These are phyloP conservation scores for Claviceps purpurea DNA, from an alignment of 2,329 filamentous ascomycete genomes.

Conservation along the genomic window DNA sequence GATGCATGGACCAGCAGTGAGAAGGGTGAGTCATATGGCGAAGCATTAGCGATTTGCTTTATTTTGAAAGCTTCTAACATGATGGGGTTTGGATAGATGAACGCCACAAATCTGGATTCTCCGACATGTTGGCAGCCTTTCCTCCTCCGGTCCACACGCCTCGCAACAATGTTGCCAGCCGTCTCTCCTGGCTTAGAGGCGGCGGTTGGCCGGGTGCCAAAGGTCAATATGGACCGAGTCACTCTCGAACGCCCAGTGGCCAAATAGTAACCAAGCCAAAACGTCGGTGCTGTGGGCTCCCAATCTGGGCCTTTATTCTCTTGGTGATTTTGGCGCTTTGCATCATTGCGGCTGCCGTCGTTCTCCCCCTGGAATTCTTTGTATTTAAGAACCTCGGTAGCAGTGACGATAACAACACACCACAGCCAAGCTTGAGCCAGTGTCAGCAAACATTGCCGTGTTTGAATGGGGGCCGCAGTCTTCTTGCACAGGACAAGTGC, in stretches of 20 bases:
- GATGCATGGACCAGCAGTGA: constrained; percentile 35
- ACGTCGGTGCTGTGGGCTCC: constrained; percentile 71
- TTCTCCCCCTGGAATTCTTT: constrained; percentile 59
- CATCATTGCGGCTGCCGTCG: constrained; percentile 65
- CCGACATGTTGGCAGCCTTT: constrained; percentile 53
- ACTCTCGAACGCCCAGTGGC: constrained; percentile 6
- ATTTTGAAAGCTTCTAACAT: constrained; percentile 1
- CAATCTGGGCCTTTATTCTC: constrained; percentile 63
- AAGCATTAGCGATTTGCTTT: not conserved
- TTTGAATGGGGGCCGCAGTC: constrained; percentile 66
- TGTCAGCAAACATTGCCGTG: constrained; percentile 55
- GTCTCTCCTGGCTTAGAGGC: constrained; percentile 29
- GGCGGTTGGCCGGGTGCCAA: constrained; percentile 39
- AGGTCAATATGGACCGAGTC: constrained; percentile 8
- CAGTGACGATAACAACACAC: constrained; percentile 14
- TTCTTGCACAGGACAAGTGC: constrained; percentile 55
- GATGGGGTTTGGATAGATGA: constrained; percentile 19
- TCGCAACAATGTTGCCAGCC: constrained; percentile 28
- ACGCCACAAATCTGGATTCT: constrained; percentile 39
- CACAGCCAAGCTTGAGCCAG: constrained; percentile 25
- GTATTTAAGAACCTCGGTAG: constrained; percentile 39
- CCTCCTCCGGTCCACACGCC: constrained; percentile 44
- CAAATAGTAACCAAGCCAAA: constrained; percentile 11
- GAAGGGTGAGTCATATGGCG: constrained; percentile 18
- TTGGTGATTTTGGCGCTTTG: constrained; percentile 51